These are phyloP conservation scores for Knufia petricola DNA, from an alignment of 2,329 filamentous ascomycete genomes.

Conservation along the genomic window DNA sequence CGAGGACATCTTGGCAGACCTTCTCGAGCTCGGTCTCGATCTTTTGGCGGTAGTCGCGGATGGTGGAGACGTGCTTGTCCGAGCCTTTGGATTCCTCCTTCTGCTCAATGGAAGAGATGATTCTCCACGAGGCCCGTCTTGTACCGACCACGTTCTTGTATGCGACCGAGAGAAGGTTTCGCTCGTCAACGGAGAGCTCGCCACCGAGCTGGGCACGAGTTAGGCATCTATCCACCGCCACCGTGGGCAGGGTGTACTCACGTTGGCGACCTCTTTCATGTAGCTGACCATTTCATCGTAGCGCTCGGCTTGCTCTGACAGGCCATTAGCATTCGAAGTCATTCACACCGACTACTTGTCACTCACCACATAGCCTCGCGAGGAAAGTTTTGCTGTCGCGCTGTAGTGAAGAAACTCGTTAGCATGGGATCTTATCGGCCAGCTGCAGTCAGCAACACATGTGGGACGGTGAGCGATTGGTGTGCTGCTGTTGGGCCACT, in stretches of 20 bases:
- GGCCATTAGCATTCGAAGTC: too few species aligned
- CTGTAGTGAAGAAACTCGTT: slow-evolving; percentile 36
- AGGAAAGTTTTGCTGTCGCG: slow-evolving; percentile 97
- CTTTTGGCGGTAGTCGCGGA: slow-evolving; percentile 96
- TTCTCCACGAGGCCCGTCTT: slow-evolving; percentile 96
- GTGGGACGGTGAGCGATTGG: slow-evolving; percentile 28
- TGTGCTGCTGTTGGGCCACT: slow-evolving; percentile 20
- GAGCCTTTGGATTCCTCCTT: slow-evolving; percentile 99
- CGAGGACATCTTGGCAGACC: slow-evolving; percentile 95
- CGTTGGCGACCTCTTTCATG: slow-evolving; percentile 99
- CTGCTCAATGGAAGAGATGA: slow-evolving; percentile 99
- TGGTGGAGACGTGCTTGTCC: slow-evolving; percentile 86
- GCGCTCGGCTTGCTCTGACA: slow-evolving; percentile 81
- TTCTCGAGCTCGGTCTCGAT: slow-evolving; percentile 95
- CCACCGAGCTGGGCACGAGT: slow-evolving; percentile 46
- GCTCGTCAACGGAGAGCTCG: slow-evolving; percentile 60
- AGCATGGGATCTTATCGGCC: slow-evolving; percentile 33
- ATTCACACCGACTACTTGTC: too few species aligned
- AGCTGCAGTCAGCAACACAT: slow-evolving; percentile 21
- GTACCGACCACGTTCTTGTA: slow-evolving; percentile 99
- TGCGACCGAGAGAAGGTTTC: slow-evolving; percentile 92
- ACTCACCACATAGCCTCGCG: slow-evolving; percentile 75
- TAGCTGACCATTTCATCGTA: slow-evolving; percentile 99
- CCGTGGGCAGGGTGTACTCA: slow-evolving; percentile 33
- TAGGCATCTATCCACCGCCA: slow-evolving; percentile 11